Conservation (phyloP, 1,284 basidiomycete genomes). For the Fistulinella cinereoalba region DNA sequence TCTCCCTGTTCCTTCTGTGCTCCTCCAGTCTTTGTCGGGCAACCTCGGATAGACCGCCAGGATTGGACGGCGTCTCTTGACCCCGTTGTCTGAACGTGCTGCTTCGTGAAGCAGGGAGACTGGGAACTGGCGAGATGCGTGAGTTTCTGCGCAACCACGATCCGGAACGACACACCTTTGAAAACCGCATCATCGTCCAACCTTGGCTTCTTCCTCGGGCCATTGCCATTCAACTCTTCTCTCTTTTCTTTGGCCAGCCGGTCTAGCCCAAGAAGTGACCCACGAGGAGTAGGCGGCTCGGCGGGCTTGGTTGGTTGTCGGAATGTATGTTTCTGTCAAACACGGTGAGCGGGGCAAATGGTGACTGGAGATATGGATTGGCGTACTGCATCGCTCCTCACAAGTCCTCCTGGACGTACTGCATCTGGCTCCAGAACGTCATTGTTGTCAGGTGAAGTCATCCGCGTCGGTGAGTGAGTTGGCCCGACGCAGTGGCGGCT, state of each 20-base stretch:
- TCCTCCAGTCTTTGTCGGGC: conserved; percentile 77
- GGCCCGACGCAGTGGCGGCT: too few species aligned
- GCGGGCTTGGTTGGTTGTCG: conserved; percentile 67
- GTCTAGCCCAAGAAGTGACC: conserved; percentile 84
- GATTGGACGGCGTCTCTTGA: conserved; percentile 92
- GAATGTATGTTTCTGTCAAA: conserved; percentile 65
- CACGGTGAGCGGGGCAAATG: conserved; percentile 3
- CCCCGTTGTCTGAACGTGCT: conserved; percentile 69
- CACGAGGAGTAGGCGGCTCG: conserved; percentile 68
- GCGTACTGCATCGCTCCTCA: conserved; percentile 65
- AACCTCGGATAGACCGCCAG: conserved; percentile 78
- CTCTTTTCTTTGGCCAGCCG: conserved; percentile 85
- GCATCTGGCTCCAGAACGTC: conserved; percentile 82
- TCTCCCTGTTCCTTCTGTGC: conserved; percentile 64
- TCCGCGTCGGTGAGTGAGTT: too few species aligned
- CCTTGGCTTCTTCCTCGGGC: conserved; percentile 63
- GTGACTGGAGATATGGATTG: neutral
- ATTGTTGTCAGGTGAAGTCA: conserved; percentile 79
- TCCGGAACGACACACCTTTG: conserved; percentile 60
- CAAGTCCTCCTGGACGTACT: conserved; percentile 70
- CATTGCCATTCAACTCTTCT: conserved; percentile 49
- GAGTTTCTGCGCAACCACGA: neutral
- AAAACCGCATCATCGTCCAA: conserved; percentile 70
- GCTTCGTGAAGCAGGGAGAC: conserved; percentile 56
- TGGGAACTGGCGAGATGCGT: conserved; percentile 58